Conservation (phyloP, 1,284 basidiomycete genomes). For the Laetiporus sulphureus region DNA sequence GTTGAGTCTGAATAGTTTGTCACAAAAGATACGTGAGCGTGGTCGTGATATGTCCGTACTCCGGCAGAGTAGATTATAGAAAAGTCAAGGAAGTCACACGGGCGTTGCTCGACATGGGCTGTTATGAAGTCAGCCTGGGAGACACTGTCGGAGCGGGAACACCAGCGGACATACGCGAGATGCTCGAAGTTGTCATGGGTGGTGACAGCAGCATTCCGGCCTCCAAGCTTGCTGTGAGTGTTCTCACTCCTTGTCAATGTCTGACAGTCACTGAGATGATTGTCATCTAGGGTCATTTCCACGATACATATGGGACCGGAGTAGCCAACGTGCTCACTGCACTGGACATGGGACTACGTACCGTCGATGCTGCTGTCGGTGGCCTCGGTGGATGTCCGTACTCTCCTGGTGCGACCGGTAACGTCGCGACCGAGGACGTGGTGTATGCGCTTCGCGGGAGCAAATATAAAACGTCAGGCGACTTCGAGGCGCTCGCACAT, state of each 20-base stretch:
- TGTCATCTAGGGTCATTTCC: slow-evolving; percentile 38
- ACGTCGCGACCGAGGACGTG: slow-evolving; percentile 88
- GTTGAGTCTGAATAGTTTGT: too few species aligned
- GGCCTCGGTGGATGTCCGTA: slow-evolving; percentile 95
- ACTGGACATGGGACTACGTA: slow-evolving; percentile 57
- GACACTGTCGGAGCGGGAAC: slow-evolving; percentile 91
- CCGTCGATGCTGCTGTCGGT: slow-evolving; percentile 71
- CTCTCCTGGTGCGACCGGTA: slow-evolving; percentile 92
- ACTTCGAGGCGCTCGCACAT: slow-evolving; percentile 59
- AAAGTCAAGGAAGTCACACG: slow-evolving; percentile 68
- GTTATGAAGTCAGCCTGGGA: slow-evolving; percentile 88
- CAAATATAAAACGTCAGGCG: slow-evolving; percentile 59
- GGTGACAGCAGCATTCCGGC: slow-evolving; percentile 41
- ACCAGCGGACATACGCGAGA: slow-evolving; percentile 56
- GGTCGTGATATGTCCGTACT: slow-evolving; percentile 82
- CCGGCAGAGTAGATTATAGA: slow-evolving; percentile 66
- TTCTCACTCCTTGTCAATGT: slow-evolving; percentile 3
- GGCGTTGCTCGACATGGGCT: slow-evolving; percentile 82
- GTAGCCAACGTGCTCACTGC: slow-evolving; percentile 67
- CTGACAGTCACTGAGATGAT: neutral
- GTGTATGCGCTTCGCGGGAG: slow-evolving; percentile 77
- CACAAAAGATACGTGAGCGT: slow-evolving; percentile 87
- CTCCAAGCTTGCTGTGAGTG: slow-evolving; percentile 62
- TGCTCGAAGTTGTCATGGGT: slow-evolving; percentile 68
- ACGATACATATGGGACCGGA: slow-evolving; percentile 88